A percentile compares a stretch with the other conserved stretches of the same genome.
Evolutionary conservation across 129 eudicot species (phyloP).

Genomic region (Ambrosia artemisiifolia): DNA sequence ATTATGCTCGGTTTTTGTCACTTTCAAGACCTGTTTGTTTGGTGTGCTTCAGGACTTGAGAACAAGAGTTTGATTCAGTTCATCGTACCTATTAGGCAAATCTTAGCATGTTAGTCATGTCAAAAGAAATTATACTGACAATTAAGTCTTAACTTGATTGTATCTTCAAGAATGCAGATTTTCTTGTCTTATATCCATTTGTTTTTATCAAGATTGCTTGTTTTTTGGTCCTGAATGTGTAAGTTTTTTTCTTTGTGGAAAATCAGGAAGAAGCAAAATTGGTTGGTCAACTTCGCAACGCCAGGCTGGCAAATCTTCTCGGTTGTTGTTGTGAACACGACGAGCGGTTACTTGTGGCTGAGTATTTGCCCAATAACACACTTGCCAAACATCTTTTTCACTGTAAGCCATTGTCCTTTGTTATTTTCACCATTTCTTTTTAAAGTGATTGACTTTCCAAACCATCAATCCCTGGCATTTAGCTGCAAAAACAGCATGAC

Average conservation of each 20-base stretch:
- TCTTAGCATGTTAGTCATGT: too few species aligned
- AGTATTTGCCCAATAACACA: constrained; percentile 71
- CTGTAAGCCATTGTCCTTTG: constrained; percentile 44
- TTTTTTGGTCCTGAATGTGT: constrained; percentile 5
- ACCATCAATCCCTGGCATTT: neutral
- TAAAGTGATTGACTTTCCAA: neutral
- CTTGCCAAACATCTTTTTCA: constrained; percentile 84
- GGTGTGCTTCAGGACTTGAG: too few species aligned
- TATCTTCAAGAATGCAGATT: too few species aligned
- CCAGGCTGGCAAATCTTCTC: constrained; percentile 65
- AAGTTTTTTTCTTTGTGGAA: neutral
- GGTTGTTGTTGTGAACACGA: constrained; percentile 76
- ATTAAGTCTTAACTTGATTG: too few species aligned
- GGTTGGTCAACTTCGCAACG: constrained; percentile 64
- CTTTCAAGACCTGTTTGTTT: too few species aligned
- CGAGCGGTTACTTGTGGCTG: constrained; percentile 74
- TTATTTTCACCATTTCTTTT: constrained; percentile 1
- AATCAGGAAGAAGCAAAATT: constrained; percentile 74
- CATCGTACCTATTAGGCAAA: too few species aligned
- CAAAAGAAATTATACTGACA: too few species aligned
- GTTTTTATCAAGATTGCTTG: neutral
- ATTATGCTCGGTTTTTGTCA: too few species aligned
- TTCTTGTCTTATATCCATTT: neutral
- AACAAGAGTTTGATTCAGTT: too few species aligned
- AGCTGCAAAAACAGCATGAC: neutral